Conservation (phyloP, 2,329 filamentous ascomycete species). For the Colletotrichum destructivum region DNA sequence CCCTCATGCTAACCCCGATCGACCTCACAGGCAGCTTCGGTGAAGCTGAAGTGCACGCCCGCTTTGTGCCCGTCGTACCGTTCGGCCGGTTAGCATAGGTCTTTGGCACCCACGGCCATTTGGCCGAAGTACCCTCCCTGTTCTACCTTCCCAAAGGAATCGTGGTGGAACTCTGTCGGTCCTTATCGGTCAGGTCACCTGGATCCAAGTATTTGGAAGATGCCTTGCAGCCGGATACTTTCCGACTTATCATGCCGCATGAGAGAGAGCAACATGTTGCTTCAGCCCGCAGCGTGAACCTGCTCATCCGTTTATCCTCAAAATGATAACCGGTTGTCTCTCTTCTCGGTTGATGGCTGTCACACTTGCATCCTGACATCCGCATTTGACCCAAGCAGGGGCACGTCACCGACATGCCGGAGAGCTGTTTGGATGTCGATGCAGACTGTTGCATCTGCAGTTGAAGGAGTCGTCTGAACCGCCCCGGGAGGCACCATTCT, state of each 20-base stretch:
- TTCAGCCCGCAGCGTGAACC: background rate
- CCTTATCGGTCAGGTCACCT: constrained; percentile 28
- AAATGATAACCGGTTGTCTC: constrained; percentile 25
- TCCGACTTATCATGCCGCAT: constrained; percentile 29
- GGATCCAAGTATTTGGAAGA: constrained; percentile 25
- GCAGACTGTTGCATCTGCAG: constrained; percentile 7
- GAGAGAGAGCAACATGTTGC: background rate
- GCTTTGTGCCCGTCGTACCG: background rate
- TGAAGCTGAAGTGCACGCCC: constrained; percentile 11
- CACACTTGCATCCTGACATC: constrained; percentile 15
- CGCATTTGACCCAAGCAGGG: constrained; percentile 16
- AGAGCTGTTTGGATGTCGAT: background rate
- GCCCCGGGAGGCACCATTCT: constrained; percentile 7
- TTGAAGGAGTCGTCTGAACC: background rate
- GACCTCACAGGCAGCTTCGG: constrained; percentile 22
- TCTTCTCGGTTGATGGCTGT: constrained; percentile 20
- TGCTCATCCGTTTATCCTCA: constrained; percentile 30
- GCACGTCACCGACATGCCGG: constrained; percentile 29
- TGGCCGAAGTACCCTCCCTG: constrained; percentile 30
- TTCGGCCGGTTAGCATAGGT: constrained; percentile 33
- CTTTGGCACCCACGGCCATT: constrained; percentile 21
- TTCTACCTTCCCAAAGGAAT: constrained; percentile 38
- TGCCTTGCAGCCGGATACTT: constrained; percentile 6
- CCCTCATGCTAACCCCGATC: background rate
- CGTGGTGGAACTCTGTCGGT: constrained; percentile 20